These are phyloP conservation scores for Bruguiera hainesii DNA, from an alignment of 441 rosid genomes.

Conservation along the genomic window DNA sequence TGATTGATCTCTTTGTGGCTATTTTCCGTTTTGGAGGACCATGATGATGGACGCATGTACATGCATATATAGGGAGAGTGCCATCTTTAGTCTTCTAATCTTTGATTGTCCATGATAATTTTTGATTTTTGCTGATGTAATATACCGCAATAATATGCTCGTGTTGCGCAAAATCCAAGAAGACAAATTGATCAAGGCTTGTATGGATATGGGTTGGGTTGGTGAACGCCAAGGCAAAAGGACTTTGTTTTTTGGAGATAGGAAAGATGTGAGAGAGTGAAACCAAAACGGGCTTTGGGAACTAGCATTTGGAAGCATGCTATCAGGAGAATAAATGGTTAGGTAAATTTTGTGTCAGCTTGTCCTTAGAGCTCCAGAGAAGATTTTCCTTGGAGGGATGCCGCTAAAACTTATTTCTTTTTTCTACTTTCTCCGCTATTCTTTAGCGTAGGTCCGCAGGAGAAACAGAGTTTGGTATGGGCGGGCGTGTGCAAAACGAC, in stretches of 20 bases:
- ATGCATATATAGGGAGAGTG: constrained; percentile 6
- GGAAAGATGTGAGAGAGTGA: constrained; percentile 23
- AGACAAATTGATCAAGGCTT: constrained; percentile 30
- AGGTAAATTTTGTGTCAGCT: constrained; percentile 31
- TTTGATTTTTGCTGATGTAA: constrained; percentile 23
- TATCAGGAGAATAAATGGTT: constrained; percentile 32
- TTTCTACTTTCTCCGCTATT: constrained; percentile 21
- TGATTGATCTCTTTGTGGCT: not conserved
- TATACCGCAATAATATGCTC: constrained; percentile 27
- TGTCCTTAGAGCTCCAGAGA: constrained; percentile 24
- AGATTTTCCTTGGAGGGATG: constrained; percentile 17
- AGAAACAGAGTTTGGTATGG: constrained; percentile 12
- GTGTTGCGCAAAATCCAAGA: constrained; percentile 37
- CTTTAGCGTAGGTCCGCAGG: constrained; percentile 16
- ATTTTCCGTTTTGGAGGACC: not conserved
- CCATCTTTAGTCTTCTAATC: not conserved
- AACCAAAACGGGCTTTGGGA: constrained; percentile 39
- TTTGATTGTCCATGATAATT: no score
- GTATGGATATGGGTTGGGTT: constrained; percentile 20
- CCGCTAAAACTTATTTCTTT: not conserved
- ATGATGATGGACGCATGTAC: constrained; percentile 17
- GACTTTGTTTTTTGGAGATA: constrained; percentile 25
- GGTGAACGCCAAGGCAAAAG: constrained; percentile 47
- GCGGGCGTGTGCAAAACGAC: constrained; percentile 26
- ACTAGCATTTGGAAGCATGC: constrained; percentile 35